Percentiles rank a stretch among this genome's conserved stretches.
Evolutionary conservation across 306 rosid species (phyloP).

Genomic region (Fragaria ananassa): DNA sequence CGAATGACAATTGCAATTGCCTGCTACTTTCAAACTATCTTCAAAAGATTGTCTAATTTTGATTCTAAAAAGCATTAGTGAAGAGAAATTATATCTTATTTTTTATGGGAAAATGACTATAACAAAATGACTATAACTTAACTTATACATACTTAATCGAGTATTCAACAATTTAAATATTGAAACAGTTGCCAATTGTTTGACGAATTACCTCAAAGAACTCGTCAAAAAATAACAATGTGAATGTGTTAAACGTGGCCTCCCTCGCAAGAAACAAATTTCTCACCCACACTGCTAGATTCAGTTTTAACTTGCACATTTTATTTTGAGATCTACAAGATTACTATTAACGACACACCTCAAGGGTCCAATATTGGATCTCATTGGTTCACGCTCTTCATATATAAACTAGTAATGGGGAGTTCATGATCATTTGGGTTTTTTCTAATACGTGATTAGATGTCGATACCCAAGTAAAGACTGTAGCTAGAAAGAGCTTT

Average conservation of each 20-base stretch:
- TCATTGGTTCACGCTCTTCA: not conserved
- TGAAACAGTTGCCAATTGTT: too few species aligned
- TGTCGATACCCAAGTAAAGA: too few species aligned
- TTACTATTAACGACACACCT: not conserved
- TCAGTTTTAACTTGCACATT: not conserved
- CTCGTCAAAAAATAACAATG: too few species aligned
- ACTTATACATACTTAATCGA: too few species aligned
- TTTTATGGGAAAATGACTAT: too few species aligned
- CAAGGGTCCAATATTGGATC: not conserved
- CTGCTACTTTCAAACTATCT: not conserved
- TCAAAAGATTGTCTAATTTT: not conserved
- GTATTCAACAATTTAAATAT: too few species aligned
- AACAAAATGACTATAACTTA: too few species aligned
- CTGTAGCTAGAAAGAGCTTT: too few species aligned
- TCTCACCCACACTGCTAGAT: not conserved
- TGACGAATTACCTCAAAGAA: too few species aligned
- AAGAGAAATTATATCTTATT: not conserved
- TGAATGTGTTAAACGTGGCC: not conserved
- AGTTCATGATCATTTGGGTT: not conserved
- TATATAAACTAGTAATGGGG: not conserved
- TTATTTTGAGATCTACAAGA: too few species aligned
- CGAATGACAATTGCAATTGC: not conserved
- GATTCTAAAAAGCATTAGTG: not conserved
- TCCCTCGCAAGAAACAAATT: too few species aligned
- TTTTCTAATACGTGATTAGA: not conserved